phyloP scores from a whole-genome alignment of 2,329 filamentous ascomycete species.

The Cercospora berteroae region DNA sequence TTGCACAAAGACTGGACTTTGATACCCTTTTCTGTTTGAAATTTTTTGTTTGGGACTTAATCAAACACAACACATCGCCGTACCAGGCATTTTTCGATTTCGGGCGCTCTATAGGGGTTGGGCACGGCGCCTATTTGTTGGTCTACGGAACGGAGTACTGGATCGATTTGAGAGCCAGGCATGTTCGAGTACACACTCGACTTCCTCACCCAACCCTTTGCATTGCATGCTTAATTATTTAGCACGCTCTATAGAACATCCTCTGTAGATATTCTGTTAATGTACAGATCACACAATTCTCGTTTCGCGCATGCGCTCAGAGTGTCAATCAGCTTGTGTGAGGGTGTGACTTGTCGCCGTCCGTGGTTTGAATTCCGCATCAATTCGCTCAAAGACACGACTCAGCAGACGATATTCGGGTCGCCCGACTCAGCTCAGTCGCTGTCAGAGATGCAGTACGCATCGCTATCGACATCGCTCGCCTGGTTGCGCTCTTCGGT shows the following conservation, averaged over 20 bases:
- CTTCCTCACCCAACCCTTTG: conserved; percentile 6
- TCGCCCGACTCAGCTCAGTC: neutral
- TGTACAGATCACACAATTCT: conserved; percentile 1
- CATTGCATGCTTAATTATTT: neutral
- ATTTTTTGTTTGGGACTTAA: conserved; percentile 4
- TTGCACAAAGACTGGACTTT: conserved; percentile 12
- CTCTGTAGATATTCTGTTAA: conserved; percentile 8
- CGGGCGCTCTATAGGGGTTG: conserved; percentile 5
- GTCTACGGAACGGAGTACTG: conserved; percentile 2
- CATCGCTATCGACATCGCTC: conserved; percentile 8
- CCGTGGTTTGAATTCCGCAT: neutral
- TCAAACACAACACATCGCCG: conserved; percentile 1
- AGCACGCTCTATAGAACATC: neutral
- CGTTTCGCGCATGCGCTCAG: neutral
- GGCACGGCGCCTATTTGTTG: conserved; percentile 6
- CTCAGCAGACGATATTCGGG: neutral
- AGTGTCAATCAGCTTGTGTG: neutral
- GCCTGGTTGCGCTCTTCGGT: neutral
- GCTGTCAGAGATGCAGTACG: conserved; percentile 7
- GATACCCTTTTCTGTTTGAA: conserved; percentile 1
- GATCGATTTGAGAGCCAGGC: conserved; percentile 2
- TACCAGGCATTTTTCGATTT: neutral
- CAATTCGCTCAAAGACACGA: neutral
- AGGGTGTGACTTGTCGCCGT: neutral
- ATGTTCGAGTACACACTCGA: conserved; percentile 8